Conservation (phyloP, 2,329 filamentous ascomycete species). For the Claviceps citrina region DNA sequence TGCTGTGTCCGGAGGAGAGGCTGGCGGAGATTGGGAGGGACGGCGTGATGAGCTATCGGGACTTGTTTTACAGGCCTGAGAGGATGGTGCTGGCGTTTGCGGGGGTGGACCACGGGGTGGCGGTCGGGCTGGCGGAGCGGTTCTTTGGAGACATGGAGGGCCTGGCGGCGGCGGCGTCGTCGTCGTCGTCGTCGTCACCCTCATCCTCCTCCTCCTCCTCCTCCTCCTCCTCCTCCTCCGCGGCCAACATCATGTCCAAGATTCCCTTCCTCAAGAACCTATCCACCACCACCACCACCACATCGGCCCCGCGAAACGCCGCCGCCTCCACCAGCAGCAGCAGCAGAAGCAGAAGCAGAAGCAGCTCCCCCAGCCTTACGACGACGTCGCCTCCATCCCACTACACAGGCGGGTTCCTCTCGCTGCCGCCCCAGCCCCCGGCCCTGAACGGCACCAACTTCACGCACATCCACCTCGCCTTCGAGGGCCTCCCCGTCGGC, state of each 20-base stretch:
- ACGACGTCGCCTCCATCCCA: constrained; percentile 53
- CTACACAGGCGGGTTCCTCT: constrained; percentile 89
- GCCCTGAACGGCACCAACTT: constrained; percentile 66
- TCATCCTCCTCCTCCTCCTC: constrained; percentile 18
- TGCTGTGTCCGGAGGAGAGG: constrained; percentile 79
- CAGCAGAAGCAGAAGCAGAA: too few species aligned
- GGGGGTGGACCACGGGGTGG: constrained; percentile 68
- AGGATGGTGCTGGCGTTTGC: constrained; percentile 91
- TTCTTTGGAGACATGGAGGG: constrained; percentile 83
- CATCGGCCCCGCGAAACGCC: constrained; percentile 46
- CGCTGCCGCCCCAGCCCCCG: constrained; percentile 64
- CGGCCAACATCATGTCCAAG: constrained; percentile 59
- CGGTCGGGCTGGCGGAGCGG: constrained; percentile 63
- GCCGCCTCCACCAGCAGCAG: too few species aligned
- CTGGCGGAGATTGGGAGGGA: constrained; percentile 57
- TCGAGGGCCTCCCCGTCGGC: constrained; percentile 82
- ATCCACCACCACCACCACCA: constrained; percentile 56
- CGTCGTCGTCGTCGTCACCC: constrained; percentile 29
- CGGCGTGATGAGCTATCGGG: constrained; percentile 64
- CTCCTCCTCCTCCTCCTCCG: constrained; percentile 16
- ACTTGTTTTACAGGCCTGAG: constrained; percentile 75
- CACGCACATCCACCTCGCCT: constrained; percentile 88
- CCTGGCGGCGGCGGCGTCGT: background rate
- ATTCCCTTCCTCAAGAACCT: constrained; percentile 84
- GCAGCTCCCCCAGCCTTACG: constrained; percentile 16